Evolutionary conservation across 805 yeast species (phyloP), one percentile per base, ranked within the genome.

Genomic region (Myxozyma neglecta): DNA sequence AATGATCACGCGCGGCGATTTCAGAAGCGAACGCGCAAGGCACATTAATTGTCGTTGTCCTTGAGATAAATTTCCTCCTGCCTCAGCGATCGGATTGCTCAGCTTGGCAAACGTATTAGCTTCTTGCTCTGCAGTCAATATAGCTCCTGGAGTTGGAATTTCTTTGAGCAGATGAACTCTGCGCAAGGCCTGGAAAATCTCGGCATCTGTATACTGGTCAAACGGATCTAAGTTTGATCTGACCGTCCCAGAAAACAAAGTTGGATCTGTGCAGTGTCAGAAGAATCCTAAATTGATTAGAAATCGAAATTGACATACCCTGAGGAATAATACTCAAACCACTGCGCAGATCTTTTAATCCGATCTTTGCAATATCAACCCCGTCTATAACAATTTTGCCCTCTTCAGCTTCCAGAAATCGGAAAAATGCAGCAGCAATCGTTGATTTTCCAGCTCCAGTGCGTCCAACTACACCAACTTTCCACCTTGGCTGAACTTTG

Each of bases 391-490:
- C 56, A 44, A 88, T 82, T 0, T 72, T 66, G 9, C 96, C 96
- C 8, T 73, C 58, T 7, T 79, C 81, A 8, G 87, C 74, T 70
- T 88, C 93, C 53, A 80, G 64, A 62, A 77, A 69, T 53, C 86
- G 73, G 79, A 93, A 93, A 68, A 93, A 82, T 1, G 98, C 97
- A 7, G 97, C 89, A 66, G 93, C 91, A 65, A 93, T 92, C 0
- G 99, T 93, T 0, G 97, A 91, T 74, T 93, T 93, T 69, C 99
- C 99, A 24, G 98, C 98, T 74, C 99, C 99, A 0, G 99, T 93
- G 75, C 98, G 85, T 36, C 99, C 99, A 63, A 93, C 97, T 71
- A 93, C 88, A 72, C 98, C 99, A 66, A 93, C 85, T 73, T 94
- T 94, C 69, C 85, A 81, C 65, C 83, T 84, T 37, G 96, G 85